A percentile compares a stretch with the other conserved stretches of the same genome.
Conservation (phyloP, 176 grass and related monocot species). For the Microstegium vimineum region DNA sequence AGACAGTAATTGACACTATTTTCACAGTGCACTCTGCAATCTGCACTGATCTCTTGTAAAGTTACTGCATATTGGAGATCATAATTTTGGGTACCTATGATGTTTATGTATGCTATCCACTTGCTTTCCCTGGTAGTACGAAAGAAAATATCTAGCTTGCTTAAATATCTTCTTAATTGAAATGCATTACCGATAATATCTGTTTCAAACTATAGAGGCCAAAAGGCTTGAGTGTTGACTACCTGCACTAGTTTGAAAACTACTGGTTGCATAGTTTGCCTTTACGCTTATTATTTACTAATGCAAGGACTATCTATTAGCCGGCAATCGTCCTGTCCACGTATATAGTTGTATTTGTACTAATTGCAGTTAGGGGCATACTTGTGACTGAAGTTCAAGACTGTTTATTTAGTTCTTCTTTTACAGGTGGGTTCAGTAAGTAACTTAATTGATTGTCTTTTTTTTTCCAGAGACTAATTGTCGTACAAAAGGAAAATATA, state of each 20-base stretch:
- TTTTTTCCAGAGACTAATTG: constrained; percentile 72
- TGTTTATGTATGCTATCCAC: constrained; percentile 1
- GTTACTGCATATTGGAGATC: neutral
- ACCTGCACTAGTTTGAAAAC: constrained; percentile 6
- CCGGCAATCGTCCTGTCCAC: neutral
- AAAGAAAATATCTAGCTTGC: neutral
- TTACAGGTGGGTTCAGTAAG: neutral
- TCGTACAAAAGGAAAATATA: constrained; percentile 72
- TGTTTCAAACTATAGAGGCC: constrained; percentile 11
- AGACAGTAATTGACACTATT: neutral
- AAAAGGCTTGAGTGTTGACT: neutral
- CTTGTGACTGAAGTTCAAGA: neutral
- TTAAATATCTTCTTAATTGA: neutral
- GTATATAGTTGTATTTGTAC: neutral
- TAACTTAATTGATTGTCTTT: neutral
- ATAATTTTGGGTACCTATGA: neutral
- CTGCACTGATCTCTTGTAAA: neutral
- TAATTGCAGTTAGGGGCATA: neutral
- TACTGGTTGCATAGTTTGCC: neutral
- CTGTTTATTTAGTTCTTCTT: constrained; percentile 7
- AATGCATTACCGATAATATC: neutral
- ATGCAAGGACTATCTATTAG: neutral
- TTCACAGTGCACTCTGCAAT: neutral
- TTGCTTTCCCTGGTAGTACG: neutral
- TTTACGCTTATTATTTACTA: constrained; percentile 19